Evolutionary conservation across 164 flowering plant species (phyloP), one percentile per base, ranked within the genome.

Genomic region (Stephania cephalantha): DNA sequence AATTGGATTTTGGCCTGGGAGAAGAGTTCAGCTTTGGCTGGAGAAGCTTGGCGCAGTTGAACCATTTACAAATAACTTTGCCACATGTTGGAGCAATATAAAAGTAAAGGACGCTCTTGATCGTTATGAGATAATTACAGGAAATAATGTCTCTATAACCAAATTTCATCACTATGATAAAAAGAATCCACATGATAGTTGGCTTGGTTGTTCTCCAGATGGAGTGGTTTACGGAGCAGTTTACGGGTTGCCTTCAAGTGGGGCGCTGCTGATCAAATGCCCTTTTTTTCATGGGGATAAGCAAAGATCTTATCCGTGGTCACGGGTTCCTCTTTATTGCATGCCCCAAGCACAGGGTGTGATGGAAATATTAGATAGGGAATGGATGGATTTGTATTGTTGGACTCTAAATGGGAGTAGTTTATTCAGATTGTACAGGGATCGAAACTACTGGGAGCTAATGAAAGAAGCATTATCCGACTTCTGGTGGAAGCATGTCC

Each of bases 201-300:
- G 90, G 91, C 84, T 91, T 44, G 96, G 81, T 29, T 90, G 90
- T 76, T 91, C 96, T 3, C 89, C 93, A 4, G 96, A 90, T 86
- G 92, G 91, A 20, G 48, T 82, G 15, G 74, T 89, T 66, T 85
- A 84, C 55, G 71, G 20, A 11, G 53, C 58, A 25, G 68, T 66
- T 48, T 82, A 85, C 78, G 88, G 81, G 2, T 82, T 87, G 77
- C 83, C 85, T 68, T 81, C 79, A 9, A 29, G 79, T 63, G 93
- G 96, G 52, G 85, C 88, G 42, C 79, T 90, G 61, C 92, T 88
- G 81, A 81, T 91, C 48, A 91, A 90, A 75, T 90, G 92, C 68
- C 94, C 92, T 3, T 86, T 74, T 74, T 82, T 84, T 63, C 11
- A 77, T 66, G 90, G 88, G 18, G 84, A 90, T 76, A 77, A 69